A percentile compares a stretch with the other conserved stretches of the same genome.
Evolutionary conservation across 441 rosid genomes (phyloP).

Genomic region (Gossypium lobatum): DNA sequence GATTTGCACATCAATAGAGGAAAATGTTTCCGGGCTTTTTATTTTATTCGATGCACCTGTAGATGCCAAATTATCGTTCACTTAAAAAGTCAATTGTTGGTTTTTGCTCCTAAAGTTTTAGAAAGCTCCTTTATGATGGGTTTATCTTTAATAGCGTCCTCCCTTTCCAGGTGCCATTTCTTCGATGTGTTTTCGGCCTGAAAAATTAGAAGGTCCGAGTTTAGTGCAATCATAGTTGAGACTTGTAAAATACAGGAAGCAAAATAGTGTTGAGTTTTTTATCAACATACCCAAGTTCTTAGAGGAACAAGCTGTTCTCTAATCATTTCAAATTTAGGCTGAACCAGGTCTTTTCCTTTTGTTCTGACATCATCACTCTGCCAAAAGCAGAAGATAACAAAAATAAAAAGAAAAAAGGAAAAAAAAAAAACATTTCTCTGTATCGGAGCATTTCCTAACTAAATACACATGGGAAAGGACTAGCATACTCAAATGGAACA

Average conservation of each 20-base stretch:
- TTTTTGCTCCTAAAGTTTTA: conserved; percentile 45
- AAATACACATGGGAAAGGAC: background rate
- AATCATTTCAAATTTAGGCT: conserved; percentile 49
- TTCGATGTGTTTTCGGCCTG: conserved; percentile 57
- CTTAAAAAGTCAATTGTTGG: conserved; percentile 23
- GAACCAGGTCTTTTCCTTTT: conserved; percentile 54
- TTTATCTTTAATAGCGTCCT: conserved; percentile 47
- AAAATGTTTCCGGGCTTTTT: background rate
- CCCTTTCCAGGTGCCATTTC: conserved; percentile 59
- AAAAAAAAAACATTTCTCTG: background rate
- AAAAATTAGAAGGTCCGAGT: conserved; percentile 13
- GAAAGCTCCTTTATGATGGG: conserved; percentile 66
- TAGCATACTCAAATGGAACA: background rate
- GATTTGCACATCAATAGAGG: background rate
- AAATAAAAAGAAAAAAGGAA: background rate
- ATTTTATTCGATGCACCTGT: conserved; percentile 1
- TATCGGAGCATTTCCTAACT: background rate
- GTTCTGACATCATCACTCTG: conserved; percentile 58
- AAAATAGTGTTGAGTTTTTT: background rate
- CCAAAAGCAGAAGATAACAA: background rate
- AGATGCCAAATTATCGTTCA: background rate
- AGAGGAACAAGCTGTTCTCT: conserved; percentile 57
- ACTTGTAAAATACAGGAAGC: background rate
- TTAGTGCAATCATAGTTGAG: conserved; percentile 1
- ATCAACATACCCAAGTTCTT: conserved; percentile 61